Evolutionary conservation across 2,329 filamentous ascomycete genomes (phyloP).

Genomic region (Corynespora cassiicola): DNA sequence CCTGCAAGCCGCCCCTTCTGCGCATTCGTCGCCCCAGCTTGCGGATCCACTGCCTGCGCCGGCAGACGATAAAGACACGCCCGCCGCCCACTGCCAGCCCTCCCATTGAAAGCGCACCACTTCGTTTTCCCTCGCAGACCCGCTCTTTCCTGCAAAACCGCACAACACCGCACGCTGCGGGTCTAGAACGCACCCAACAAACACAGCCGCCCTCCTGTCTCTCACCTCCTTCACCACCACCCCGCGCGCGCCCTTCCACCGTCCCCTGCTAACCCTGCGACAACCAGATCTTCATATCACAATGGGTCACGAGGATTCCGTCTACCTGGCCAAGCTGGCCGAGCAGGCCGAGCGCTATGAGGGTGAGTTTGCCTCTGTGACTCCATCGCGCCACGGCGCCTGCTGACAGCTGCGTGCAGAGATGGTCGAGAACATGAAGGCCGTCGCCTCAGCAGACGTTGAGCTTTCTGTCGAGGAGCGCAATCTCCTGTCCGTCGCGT

Average conservation of each 20-base stretch:
- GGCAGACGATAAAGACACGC: slow-evolving; percentile 18
- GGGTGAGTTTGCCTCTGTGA: slow-evolving; percentile 62
- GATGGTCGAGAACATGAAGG: slow-evolving; percentile 99
- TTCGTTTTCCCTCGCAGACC: slow-evolving; percentile 2
- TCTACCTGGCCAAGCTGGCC: slow-evolving; percentile 99
- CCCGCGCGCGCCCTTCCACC: slow-evolving; percentile 13
- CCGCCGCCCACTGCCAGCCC: slow-evolving; percentile 6
- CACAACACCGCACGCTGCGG: slow-evolving; percentile 1
- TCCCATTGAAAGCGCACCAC: slow-evolving; percentile 3
- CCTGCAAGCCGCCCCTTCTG: slow-evolving; percentile 36
- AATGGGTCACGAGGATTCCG: slow-evolving; percentile 99
- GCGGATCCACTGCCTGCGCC: slow-evolving; percentile 23
- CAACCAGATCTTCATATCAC: slow-evolving; percentile 54
- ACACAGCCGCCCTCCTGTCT: slow-evolving; percentile 15
- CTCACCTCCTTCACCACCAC: slow-evolving; percentile 6
- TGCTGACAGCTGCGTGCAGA: slow-evolving; percentile 62
- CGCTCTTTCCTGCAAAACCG: slow-evolving; percentile 11
- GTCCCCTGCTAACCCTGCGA: slow-evolving; percentile 30
- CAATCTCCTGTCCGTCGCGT: slow-evolving; percentile 95
- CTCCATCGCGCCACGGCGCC: background rate
- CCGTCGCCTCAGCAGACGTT: slow-evolving; percentile 81
- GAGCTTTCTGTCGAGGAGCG: slow-evolving; percentile 84
- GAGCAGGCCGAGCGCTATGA: slow-evolving; percentile 99
- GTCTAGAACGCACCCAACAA: slow-evolving; percentile 22
- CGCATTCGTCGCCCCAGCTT: slow-evolving; percentile 25